Conservation (phyloP, 768 basidiomycete genomes). For the Coprinopsis marcescibilis region DNA sequence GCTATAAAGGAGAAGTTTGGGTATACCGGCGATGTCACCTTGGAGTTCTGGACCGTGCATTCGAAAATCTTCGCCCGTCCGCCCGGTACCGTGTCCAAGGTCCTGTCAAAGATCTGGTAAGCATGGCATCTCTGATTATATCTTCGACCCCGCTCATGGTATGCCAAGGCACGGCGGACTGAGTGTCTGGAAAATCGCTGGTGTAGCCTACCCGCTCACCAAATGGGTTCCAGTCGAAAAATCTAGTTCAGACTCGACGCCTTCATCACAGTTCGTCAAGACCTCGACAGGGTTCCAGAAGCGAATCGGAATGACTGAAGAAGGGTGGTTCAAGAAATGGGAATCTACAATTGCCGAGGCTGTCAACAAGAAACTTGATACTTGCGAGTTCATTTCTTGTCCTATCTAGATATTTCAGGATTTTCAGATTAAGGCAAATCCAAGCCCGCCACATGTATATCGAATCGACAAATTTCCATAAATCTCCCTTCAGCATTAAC, state of each 20-base stretch:
- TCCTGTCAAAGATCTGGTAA: constrained; percentile 65
- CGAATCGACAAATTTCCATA: too few species aligned
- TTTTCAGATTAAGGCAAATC: not conserved
- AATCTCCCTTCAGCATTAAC: too few species aligned
- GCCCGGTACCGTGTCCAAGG: constrained; percentile 55
- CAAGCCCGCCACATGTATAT: too few species aligned
- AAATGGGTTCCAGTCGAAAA: too few species aligned
- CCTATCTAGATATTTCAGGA: not conserved
- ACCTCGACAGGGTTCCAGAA: constrained; percentile 30
- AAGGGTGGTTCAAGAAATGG: constrained; percentile 76
- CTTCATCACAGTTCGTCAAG: constrained; percentile 22
- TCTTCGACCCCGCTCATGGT: too few species aligned
- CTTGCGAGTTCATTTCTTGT: not conserved
- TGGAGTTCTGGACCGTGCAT: constrained; percentile 40
- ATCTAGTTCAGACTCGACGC: too few species aligned
- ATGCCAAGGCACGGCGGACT: constrained; percentile 59
- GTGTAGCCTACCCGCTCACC: constrained; percentile 70
- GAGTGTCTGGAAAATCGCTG: constrained; percentile 69
- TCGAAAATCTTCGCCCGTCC: constrained; percentile 60
- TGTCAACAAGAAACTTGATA: constrained; percentile 25
- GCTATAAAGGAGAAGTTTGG: constrained; percentile 16
- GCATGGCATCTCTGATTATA: constrained; percentile 75
- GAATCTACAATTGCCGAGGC: constrained; percentile 60
- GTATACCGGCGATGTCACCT: constrained; percentile 31
- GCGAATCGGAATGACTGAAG: constrained; percentile 59